These are phyloP conservation scores for Hygrophoropsis aurantiaca DNA, from an alignment of 768 basidiomycete species.

Conservation along the genomic window DNA sequence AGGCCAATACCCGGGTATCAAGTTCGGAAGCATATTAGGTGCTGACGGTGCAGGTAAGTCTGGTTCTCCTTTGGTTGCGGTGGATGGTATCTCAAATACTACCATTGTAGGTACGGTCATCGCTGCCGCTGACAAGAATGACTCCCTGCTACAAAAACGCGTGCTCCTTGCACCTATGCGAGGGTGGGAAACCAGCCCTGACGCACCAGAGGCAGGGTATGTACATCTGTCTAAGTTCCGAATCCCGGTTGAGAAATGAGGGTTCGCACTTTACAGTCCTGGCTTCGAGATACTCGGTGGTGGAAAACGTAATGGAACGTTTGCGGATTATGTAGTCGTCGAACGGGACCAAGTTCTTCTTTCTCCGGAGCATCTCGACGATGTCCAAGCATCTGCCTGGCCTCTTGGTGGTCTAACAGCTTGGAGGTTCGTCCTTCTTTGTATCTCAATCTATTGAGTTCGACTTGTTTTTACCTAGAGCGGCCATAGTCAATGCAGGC, in stretches of 20 bases:
- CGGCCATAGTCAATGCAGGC: conserved; percentile 61
- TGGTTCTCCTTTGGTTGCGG: neutral
- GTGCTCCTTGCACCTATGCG: conserved; percentile 77
- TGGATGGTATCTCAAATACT: neutral
- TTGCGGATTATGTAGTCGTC: conserved; percentile 74
- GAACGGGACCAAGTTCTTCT: conserved; percentile 65
- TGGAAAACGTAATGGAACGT: conserved; percentile 60
- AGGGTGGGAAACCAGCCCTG: conserved; percentile 70
- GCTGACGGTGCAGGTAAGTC: conserved; percentile 71
- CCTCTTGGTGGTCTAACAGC: conserved; percentile 79
- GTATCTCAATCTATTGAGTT: neutral
- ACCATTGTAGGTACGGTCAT: conserved; percentile 57
- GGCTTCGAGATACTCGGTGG: conserved; percentile 74
- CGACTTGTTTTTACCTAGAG: conserved; percentile 39
- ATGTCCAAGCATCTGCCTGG: conserved; percentile 73
- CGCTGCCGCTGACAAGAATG: conserved; percentile 50
- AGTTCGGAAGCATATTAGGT: conserved; percentile 60
- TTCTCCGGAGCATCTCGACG: conserved; percentile 66
- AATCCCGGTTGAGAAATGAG: neutral
- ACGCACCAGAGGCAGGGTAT: conserved; percentile 66
- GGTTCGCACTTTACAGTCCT: conserved; percentile 5
- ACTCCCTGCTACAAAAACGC: conserved; percentile 57
- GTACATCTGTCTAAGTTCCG: conserved; percentile 13
- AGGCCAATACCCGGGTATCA: conserved; percentile 66
- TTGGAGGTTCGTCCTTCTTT: conserved; percentile 59